These are phyloP conservation scores for Chenopodium album DNA, from an alignment of 148 eudicot species.

Conservation along the genomic window DNA sequence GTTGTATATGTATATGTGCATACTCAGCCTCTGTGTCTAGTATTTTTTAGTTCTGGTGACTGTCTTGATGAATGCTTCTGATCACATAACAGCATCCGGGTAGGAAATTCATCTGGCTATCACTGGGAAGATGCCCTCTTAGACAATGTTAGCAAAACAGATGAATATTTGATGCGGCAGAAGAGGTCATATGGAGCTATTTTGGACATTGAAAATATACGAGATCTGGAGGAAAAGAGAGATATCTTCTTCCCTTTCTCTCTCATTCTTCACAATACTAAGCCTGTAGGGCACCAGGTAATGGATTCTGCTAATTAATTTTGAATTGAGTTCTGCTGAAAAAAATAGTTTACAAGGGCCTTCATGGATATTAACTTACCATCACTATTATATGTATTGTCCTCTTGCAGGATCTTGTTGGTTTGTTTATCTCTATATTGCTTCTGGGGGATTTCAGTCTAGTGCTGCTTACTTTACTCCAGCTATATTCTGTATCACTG, in stretches of 20 bases:
- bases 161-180: slow-evolving; percentile 40
- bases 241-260: slow-evolving; percentile 69
- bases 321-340: neutral
- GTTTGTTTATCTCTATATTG: slow-evolving; percentile 86
- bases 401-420: slow-evolving; percentile 95
- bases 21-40: neutral
- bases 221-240: slow-evolving; percentile 65
- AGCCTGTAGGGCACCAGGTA: slow-evolving; percentile 99
- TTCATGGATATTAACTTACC: neutral
- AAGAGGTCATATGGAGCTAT: slow-evolving; percentile 57
- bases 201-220: slow-evolving; percentile 63
- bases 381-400: neutral
- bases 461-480: slow-evolving; percentile 94
- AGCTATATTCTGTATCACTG: slow-evolving; percentile 88
- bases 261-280: slow-evolving; percentile 82
- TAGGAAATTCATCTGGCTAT: slow-evolving; percentile 39
- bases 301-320: slow-evolving; percentile 1
- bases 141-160: slow-evolving; percentile 32
- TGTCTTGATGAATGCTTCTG: slow-evolving; percentile 13
- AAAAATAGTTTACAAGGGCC: neutral
- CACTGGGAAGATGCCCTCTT: slow-evolving; percentile 47
- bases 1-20: neutral
- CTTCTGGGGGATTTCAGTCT: slow-evolving; percentile 90
- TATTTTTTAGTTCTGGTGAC: slow-evolving; percentile 1
- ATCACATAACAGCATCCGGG: slow-evolving; percentile 31